A percentile compares a stretch with the other conserved stretches of the same genome.
phyloP scores from a whole-genome alignment of 1,284 basidiomycete genomes.

The Trichosporon ovoides region DNA sequence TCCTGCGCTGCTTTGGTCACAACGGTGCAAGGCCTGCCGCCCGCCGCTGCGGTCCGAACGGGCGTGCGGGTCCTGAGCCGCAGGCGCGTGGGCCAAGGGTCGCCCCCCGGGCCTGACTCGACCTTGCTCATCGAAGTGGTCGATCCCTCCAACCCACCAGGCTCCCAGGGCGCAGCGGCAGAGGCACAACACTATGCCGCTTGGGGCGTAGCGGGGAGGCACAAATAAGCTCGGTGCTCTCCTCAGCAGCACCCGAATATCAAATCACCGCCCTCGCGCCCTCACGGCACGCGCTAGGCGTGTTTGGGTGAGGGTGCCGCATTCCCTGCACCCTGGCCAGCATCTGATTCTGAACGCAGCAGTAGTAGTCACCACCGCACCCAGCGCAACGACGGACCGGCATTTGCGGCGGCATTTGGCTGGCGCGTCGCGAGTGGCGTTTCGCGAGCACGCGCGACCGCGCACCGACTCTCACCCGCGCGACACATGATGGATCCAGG shows the following conservation, averaged over 20 bases:
- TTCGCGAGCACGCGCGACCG: background rate
- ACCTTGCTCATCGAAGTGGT: background rate
- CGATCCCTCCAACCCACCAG: background rate
- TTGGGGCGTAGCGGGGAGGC: no score
- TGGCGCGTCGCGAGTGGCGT: conserved; percentile 1
- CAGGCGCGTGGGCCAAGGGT: conserved; percentile 1
- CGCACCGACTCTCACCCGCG: background rate
- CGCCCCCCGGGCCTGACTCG: background rate
- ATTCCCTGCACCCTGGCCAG: no score
- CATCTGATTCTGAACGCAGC: no score
- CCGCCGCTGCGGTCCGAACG: background rate
- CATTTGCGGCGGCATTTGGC: background rate
- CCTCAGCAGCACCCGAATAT: no score
- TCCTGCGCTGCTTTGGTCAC: background rate
- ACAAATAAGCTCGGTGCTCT: no score
- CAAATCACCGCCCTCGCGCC: no score
- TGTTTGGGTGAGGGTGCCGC: no score
- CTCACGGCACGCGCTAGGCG: no score
- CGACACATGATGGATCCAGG: conserved; percentile 4
- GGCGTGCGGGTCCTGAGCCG: background rate
- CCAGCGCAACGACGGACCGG: background rate
- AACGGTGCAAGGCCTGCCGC: background rate
- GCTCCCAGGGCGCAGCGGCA: background rate
- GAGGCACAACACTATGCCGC: background rate
- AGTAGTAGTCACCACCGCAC: no score